phyloP scores from a whole-genome alignment of 202 grass and related monocot genomes.

The Digitaria exilis region DNA sequence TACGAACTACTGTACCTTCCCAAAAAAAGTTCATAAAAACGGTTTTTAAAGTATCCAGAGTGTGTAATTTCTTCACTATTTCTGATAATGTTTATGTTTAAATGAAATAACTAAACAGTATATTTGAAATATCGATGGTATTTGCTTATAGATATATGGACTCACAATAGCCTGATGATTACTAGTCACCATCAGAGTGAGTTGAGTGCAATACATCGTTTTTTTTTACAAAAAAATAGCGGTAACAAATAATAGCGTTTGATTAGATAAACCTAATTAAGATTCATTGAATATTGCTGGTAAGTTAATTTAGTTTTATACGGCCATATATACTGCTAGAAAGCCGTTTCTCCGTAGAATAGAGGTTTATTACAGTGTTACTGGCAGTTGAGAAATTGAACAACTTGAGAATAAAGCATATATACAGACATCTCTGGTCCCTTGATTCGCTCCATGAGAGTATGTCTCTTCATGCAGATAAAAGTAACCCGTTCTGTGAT shows the following conservation, averaged over 20 bases:
- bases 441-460: constrained; percentile 23
- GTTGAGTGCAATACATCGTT: background rate
- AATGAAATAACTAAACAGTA: background rate
- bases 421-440: background rate
- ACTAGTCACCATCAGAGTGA: background rate
- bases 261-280: background rate
- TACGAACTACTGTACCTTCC: no score
- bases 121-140: background rate
- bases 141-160: background rate
- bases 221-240: background rate
- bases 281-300: background rate
- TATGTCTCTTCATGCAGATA: background rate
- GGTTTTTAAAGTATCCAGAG: accelerated
- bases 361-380: background rate
- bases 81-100: background rate
- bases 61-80: background rate
- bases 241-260: no score
- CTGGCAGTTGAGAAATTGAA: background rate
- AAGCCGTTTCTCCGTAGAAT: background rate
- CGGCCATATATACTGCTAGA: background rate
- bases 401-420: background rate
- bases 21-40: background rate
- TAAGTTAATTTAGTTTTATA: background rate
- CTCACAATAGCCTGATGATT: background rate
- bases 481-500: background rate